Evolutionary conservation across 2,329 filamentous ascomycete genomes (phyloP).

Genomic region (Arthrobotrys musiformis): DNA sequence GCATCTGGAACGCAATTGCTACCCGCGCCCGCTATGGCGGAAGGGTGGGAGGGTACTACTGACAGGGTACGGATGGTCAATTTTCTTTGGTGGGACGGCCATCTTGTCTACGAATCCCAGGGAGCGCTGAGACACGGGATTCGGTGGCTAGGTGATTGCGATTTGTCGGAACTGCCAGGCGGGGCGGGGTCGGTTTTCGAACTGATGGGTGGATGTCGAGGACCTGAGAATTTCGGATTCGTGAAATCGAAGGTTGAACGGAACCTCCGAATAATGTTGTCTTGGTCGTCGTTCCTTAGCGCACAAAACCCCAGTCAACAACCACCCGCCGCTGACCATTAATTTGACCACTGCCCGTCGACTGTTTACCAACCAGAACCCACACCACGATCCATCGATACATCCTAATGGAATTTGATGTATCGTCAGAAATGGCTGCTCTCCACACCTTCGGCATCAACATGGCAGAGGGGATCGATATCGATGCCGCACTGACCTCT

Average conservation of each 20-base stretch:
- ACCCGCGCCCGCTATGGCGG: not conserved
- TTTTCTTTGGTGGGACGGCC: conserved; percentile 77
- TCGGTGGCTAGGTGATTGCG: not conserved
- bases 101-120: conserved; percentile 37
- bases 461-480: not conserved
- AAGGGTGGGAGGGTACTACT: conserved; percentile 62
- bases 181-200: not conserved
- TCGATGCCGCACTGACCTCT: conserved; percentile 1
- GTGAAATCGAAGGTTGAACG: not conserved
- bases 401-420: conserved; percentile 32
- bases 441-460: not conserved
- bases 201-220: not conserved
- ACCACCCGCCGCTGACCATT: not conserved
- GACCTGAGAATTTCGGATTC: conserved; percentile 1
- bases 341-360: not conserved
- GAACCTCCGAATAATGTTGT: conserved; percentile 14
- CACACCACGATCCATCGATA: not conserved
- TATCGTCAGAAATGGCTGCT: conserved; percentile 24
- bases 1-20: conserved; percentile 59
- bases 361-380: not conserved
- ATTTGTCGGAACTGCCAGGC: not conserved
- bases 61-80: conserved; percentile 88
- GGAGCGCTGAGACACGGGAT: not conserved
- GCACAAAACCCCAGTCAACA: not conserved
- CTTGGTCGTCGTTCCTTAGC: not conserved